Base-by-base conservation (phyloP, 768 basidiomycete genomes). In the Termitomyces sp. region DNA sequence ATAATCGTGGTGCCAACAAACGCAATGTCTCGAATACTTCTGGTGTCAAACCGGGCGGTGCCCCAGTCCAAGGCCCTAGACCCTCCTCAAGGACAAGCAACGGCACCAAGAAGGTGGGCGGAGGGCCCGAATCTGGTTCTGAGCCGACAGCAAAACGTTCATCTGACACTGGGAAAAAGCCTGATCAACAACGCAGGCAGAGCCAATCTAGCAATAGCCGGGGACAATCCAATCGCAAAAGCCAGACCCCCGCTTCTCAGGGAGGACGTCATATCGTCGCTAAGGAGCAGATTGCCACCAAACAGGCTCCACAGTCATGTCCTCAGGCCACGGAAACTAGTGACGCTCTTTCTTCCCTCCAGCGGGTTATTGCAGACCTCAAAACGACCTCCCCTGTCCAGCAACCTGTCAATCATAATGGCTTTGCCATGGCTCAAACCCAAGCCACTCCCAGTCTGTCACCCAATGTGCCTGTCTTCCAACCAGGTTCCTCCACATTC, bases 361-460 rank as follows among this genome's bases (percentile, higher is more conserved):
- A 98, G 68, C 85, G 92, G 57, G 88, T 97, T 70, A 98, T 98
- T 64, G 90, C 90, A 56, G 94, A 98, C 71, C 79, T 97, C 62
- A 96, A 94, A 79, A 87, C 88, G 18, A 81, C 92, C 3, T 86
- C 91, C 54, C 85, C 90, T 51, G 77, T 83, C 52, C 82, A 76
- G 57, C 71, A 73, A 38, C 66, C 81, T 72, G 64, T 71, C 72
- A 65, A 73, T 72, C 60, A 70, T 43, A 77, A 74, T 77, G 60
- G 71, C 66, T 63, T 72, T 57, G 74, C 80, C 44, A 78, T 82
- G 66, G 74, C 81, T 60, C 71, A 73, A 16, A 70, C 81, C 40
- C 84, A 85, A 60, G 65, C 64, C 10, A 63, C 68, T 35, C 83
- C 86, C 24, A 85, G 67, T 54, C 77, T 89, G 43, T 80, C 87